Evolutionary conservation across 352 stramenopile genomes (phyloP).

Genomic region (Phytophthora sp.): DNA sequence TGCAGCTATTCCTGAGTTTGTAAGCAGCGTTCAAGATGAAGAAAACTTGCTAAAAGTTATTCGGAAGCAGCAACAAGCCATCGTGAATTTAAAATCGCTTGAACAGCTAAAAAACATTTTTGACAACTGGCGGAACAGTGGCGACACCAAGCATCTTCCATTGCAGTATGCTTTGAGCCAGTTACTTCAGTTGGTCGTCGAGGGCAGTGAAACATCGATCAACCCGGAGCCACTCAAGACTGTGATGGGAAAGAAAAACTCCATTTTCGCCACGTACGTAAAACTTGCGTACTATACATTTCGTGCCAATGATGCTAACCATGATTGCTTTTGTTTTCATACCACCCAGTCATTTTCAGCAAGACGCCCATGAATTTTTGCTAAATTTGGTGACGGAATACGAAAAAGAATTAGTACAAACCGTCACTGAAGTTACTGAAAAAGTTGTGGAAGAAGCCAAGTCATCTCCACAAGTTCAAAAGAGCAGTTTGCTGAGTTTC

Average conservation of each 20-base stretch:
- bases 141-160: constrained; percentile 58
- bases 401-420: constrained; percentile 77
- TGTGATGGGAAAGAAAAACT: constrained; percentile 77
- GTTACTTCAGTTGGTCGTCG: constrained; percentile 64
- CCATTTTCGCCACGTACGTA: constrained; percentile 86
- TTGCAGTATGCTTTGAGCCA: constrained; percentile 64
- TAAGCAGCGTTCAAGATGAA: constrained; percentile 50
- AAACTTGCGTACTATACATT: no score
- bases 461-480: constrained; percentile 30
- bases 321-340: constrained; percentile 1
- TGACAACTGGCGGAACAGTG: constrained; percentile 50
- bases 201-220: constrained; percentile 72
- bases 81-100: constrained; percentile 36
- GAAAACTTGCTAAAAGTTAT: constrained; percentile 69
- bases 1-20: constrained; percentile 73
- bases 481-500: constrained; percentile 65
- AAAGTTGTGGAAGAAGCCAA: constrained; percentile 39
- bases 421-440: constrained; percentile 40
- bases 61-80: constrained; percentile 45
- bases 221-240: constrained; percentile 82
- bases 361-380: constrained; percentile 90
- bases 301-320: background rate
- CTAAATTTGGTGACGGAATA: constrained; percentile 85
- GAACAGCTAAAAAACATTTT: constrained; percentile 57
- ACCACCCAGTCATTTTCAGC: constrained; percentile 68